Conservation (phyloP, 1,284 basidiomycete species). For the Fomitopsis betulina region DNA sequence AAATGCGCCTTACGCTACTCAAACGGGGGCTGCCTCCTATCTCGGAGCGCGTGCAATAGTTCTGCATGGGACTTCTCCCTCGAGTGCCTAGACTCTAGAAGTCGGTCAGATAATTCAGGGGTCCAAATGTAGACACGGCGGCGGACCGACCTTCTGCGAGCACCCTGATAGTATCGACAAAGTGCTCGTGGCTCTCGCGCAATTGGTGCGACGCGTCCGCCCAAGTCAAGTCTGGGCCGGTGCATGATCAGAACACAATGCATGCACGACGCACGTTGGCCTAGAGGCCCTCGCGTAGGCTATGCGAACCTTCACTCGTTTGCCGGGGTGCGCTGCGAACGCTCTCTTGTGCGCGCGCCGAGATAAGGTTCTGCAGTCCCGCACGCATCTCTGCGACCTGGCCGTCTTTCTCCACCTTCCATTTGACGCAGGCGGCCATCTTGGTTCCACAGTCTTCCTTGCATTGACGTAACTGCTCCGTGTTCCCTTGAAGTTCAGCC, state of each 20-base stretch:
- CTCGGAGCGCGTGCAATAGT: constrained; percentile 3
- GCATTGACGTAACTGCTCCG: constrained; percentile 1
- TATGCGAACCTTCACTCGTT: neutral
- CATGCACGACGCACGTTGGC: neutral
- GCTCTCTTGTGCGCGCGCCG: neutral
- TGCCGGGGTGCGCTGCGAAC: neutral
- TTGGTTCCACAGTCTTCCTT: neutral
- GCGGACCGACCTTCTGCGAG: constrained; percentile 6
- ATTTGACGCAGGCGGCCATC: neutral
- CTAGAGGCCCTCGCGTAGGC: neutral
- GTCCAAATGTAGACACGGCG: neutral
- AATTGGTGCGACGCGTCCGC: constrained; percentile 2
- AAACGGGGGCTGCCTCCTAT: neutral
- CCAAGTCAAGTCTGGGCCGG: constrained; percentile 2
- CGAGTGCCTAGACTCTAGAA: constrained; percentile 2
- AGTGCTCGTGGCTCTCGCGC: constrained; percentile 1
- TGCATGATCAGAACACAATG: neutral
- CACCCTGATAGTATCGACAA: neutral
- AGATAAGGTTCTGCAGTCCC: neutral
- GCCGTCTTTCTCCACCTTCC: neutral
- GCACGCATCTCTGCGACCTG: neutral
- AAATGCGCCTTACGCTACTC: constrained; percentile 1
- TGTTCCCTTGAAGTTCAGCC: neutral
- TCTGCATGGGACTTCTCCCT: constrained; percentile 2
- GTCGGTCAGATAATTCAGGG: neutral